Evolutionary conservation across 495 filamentous ascomycete genomes (phyloP), one percentile per base, ranked within the genome.

Genomic region (Saxophila tyrrhenica): DNA sequence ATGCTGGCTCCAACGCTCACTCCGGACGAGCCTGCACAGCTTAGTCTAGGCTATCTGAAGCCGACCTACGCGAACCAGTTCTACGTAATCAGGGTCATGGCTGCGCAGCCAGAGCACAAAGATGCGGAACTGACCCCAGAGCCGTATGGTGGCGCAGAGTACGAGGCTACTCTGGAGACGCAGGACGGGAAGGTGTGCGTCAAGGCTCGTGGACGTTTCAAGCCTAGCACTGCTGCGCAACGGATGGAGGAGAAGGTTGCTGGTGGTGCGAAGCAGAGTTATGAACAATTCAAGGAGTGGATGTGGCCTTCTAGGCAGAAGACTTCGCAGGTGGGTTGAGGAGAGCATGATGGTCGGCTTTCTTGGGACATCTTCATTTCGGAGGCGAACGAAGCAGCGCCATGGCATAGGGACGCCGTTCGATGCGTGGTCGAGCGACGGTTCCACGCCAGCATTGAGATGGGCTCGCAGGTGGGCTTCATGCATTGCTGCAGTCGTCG

Each of bases 111-210:
- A 13, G 16, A 39, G n/a, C 21, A 42, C 9, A 17, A 61, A 24
- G 45, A 55, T 16, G 51, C 61, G 29, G 55, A 60, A 25, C 53
- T 63, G 51, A 59, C 56, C 22, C 46, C 45, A 20, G 56, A 56
- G 16, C 35, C 56, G 17, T 44, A 22, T 19, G 47, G 29, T 47
- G 51, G 51, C 23, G 23, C 55, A 22, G 52, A 81, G 76, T 69
- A 73, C 74, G 59, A 50, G 39, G 66, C 56, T n/a, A 66, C 58
- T 23, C 61, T 70, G 20, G 68, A 70, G 54, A 59, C 56, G 21
- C 19, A 65, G 17, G 78, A 83, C 55, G 78, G 78, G 39, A 84
- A 85, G 69, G 71, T 75, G 35, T 86, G 72, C 69, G 81, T 80
- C 21, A 72, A 63, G 25, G 82, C 63, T 5, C 57, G 55, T 39